Evolutionary conservation across 2,329 filamentous ascomycete species (phyloP).

Genomic region (Clarireedia sp.): DNA sequence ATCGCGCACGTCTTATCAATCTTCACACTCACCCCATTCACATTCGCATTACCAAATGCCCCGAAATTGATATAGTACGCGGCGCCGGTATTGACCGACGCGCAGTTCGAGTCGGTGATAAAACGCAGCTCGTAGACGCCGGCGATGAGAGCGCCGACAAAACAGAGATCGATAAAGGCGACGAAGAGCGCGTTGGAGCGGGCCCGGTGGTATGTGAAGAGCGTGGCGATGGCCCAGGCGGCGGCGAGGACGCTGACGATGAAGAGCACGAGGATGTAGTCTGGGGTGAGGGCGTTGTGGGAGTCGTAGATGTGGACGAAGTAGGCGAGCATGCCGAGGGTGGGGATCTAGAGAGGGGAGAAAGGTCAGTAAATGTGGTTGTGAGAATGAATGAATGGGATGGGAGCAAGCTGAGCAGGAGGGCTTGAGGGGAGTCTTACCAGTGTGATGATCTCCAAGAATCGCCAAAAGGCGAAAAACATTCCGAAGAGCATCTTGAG

Average conservation of each 20-base stretch:
- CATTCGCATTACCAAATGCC: constrained; percentile 47
- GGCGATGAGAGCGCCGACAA: constrained; percentile 57
- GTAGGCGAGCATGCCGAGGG: constrained; percentile 59
- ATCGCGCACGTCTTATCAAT: constrained; percentile 77
- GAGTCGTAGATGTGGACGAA: constrained; percentile 54
- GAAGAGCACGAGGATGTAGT: constrained; percentile 58
- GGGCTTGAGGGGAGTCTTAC: constrained; percentile 35
- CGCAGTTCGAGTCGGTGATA: constrained; percentile 60
- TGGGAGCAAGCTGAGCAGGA: too few species aligned
- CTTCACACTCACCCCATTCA: constrained; percentile 44
- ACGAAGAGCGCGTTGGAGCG: constrained; percentile 54
- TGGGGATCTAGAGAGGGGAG: constrained; percentile 44
- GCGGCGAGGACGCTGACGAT: constrained; percentile 56
- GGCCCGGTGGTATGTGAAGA: constrained; percentile 59
- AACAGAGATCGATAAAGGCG: constrained; percentile 49
- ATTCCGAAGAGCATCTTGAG: constrained; percentile 52
- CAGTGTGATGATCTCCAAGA: constrained; percentile 54
- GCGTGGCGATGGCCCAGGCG: constrained; percentile 56
- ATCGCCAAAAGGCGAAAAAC: constrained; percentile 55
- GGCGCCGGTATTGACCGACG: constrained; percentile 41
- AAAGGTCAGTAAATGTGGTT: constrained; percentile 5
- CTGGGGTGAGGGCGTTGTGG: constrained; percentile 50
- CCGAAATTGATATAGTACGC: constrained; percentile 53
- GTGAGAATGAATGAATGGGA: neutral
- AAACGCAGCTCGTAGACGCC: constrained; percentile 51